phyloP scores from a whole-genome alignment of 31 red algal species.

The Bonnemaisonia californica region DNA sequence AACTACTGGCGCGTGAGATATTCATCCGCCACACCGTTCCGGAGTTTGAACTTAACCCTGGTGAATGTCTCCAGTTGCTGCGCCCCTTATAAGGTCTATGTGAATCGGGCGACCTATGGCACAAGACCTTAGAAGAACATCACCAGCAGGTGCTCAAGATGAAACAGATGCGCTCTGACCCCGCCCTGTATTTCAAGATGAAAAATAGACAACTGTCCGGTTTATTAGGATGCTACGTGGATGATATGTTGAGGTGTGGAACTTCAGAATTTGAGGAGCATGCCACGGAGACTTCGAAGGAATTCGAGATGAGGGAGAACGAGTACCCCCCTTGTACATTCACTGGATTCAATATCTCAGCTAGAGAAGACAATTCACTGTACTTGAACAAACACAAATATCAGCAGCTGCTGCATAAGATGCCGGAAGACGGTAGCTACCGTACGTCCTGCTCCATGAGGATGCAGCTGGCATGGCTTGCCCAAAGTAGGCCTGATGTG shows the following conservation, averaged over 20 bases:
- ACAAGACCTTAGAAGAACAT: conserved; percentile 30
- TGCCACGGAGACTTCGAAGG: background rate
- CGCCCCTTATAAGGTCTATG: conserved; percentile 20
- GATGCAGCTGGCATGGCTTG: conserved; percentile 26
- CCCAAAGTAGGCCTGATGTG: background rate
- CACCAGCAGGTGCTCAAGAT: background rate
- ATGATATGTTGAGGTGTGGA: conserved; percentile 21
- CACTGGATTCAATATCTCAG: conserved; percentile 26
- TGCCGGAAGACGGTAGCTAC: conserved; percentile 18
- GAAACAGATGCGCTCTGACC: conserved; percentile 20
- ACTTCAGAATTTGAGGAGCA: conserved; percentile 14
- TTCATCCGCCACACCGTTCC: conserved; percentile 11
- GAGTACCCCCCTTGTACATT: conserved; percentile 14
- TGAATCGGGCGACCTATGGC: conserved; percentile 32
- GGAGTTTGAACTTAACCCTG: conserved; percentile 27
- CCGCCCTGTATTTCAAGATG: conserved; percentile 15
- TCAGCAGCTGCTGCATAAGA: background rate
- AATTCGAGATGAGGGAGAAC: conserved; percentile 6
- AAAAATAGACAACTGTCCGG: background rate
- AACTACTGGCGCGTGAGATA: background rate
- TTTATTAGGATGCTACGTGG: conserved; percentile 25
- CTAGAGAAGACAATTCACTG: too few species aligned
- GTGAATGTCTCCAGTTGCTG: conserved; percentile 18
- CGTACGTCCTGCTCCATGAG: background rate
- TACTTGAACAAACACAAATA: conserved; percentile 7